Evolutionary conservation across 192 early-diverging fungal genomes (phyloP).

Genomic region (Mortierella alpina): DNA sequence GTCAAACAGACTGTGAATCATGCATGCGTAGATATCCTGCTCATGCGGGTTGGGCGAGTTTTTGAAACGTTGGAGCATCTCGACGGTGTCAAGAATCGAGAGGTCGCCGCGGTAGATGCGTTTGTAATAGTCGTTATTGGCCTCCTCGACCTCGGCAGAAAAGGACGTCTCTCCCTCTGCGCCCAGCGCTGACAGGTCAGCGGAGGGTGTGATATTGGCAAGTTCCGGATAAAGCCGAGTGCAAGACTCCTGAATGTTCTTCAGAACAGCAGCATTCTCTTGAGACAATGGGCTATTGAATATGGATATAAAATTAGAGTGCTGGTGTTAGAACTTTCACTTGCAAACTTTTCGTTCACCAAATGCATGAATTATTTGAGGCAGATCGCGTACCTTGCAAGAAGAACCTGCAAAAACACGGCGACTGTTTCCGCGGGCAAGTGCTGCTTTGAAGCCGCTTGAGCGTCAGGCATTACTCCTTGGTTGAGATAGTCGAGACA

Average conservation of each 20-base stretch:
- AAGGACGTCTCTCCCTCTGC: conserved; percentile 62
- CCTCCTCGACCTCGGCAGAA: conserved; percentile 80
- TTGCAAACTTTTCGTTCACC: neutral
- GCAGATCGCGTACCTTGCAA: conserved; percentile 61
- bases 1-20: conserved; percentile 94
- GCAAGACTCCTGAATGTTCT: conserved; percentile 56
- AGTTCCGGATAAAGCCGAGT: conserved; percentile 67
- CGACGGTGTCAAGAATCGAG: conserved; percentile 86
- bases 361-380: too few species aligned
- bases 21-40: conserved; percentile 88
- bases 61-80: conserved; percentile 82
- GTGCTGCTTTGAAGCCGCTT: conserved; percentile 46
- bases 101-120: conserved; percentile 83
- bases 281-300: conserved; percentile 63
- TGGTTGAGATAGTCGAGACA: conserved; percentile 82
- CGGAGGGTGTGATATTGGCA: conserved; percentile 50
- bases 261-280: conserved; percentile 52
- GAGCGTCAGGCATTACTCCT: conserved; percentile 65
- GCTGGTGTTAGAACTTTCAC: neutral
- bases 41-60: conserved; percentile 79
- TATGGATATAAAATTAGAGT: neutral
- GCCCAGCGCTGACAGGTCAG: conserved; percentile 53
- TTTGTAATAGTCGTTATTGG: conserved; percentile 81
- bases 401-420: conserved; percentile 75
- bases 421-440: conserved; percentile 74